Evolutionary conservation across 2,329 filamentous ascomycete species (phyloP).

Genomic region (Hymenoscyphus fructigenus): DNA sequence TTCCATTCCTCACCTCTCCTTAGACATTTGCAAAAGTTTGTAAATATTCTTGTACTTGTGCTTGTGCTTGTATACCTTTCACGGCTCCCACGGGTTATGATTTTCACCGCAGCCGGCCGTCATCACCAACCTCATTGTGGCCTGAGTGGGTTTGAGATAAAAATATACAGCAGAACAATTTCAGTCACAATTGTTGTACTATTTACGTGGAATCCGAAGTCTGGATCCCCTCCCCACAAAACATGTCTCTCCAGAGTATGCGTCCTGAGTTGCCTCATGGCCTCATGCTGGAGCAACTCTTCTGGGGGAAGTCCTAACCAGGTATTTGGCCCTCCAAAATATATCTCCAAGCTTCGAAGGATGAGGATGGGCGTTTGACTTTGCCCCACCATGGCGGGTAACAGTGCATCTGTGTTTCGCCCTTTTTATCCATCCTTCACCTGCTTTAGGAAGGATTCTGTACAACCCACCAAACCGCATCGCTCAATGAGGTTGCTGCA

Average conservation of each 20-base stretch:
- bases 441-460: background rate
- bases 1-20: background rate
- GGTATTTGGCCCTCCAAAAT: too few species aligned
- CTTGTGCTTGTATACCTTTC: background rate
- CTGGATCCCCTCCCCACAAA: too few species aligned
- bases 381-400: background rate
- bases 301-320: too few species aligned
- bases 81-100: background rate
- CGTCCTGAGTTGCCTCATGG: too few species aligned
- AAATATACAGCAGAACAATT: background rate
- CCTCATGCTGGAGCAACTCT: too few species aligned
- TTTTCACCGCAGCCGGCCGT: background rate
- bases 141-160: conserved; percentile 2
- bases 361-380: background rate
- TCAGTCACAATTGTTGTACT: too few species aligned
- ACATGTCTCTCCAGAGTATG: too few species aligned
- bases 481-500: too few species aligned
- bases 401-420: background rate
- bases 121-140: background rate
- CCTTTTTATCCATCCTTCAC: background rate
- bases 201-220: too few species aligned
- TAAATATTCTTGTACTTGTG: background rate
- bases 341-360: background rate
- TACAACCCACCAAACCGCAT: background rate
- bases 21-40: background rate